Evolutionary conservation across 768 basidiomycete species (phyloP).

Genomic region (Termitomyces sp.): DNA sequence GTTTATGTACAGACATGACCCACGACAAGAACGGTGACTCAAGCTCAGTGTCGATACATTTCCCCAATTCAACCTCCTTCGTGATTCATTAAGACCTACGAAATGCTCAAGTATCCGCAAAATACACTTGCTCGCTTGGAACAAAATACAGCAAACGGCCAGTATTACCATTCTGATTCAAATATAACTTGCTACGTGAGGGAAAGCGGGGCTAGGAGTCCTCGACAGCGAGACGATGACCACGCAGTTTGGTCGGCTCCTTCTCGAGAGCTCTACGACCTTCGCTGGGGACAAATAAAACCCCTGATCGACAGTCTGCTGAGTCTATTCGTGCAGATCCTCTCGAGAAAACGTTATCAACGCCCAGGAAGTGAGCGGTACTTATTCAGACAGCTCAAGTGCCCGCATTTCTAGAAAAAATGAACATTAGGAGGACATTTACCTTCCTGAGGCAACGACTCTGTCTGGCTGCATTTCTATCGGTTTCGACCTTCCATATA

Average conservation of each 20-base stretch:
- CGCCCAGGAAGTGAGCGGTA: constrained; percentile 28
- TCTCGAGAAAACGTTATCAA: constrained; percentile 12
- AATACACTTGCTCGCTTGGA: constrained; percentile 27
- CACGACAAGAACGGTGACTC: constrained; percentile 19
- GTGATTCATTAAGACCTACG: constrained; percentile 20
- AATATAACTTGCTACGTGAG: background rate
- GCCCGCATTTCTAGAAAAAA: constrained; percentile 15
- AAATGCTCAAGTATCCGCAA: constrained; percentile 30
- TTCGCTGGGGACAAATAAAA: constrained; percentile 36
- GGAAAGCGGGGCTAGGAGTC: background rate
- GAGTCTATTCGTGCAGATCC: constrained; percentile 22
- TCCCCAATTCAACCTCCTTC: background rate
- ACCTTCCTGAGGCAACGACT: constrained; percentile 35
- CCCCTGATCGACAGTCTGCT: constrained; percentile 34
- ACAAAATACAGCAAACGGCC: constrained; percentile 18
- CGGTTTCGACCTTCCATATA: constrained; percentile 31
- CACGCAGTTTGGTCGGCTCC: constrained; percentile 13
- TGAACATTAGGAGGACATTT: constrained; percentile 19
- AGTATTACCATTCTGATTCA: constrained; percentile 13
- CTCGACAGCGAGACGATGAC: background rate
- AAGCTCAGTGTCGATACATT: background rate
- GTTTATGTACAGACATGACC: constrained; percentile 8
- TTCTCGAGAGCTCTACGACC: constrained; percentile 22
- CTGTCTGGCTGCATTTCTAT: constrained; percentile 34
- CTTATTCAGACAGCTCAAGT: constrained; percentile 27